A percentile compares a stretch with the other conserved stretches of the same genome.
These are phyloP conservation scores for Epichloe brachyelytri DNA, from an alignment of 2,329 filamentous ascomycete genomes.

Conservation along the genomic window DNA sequence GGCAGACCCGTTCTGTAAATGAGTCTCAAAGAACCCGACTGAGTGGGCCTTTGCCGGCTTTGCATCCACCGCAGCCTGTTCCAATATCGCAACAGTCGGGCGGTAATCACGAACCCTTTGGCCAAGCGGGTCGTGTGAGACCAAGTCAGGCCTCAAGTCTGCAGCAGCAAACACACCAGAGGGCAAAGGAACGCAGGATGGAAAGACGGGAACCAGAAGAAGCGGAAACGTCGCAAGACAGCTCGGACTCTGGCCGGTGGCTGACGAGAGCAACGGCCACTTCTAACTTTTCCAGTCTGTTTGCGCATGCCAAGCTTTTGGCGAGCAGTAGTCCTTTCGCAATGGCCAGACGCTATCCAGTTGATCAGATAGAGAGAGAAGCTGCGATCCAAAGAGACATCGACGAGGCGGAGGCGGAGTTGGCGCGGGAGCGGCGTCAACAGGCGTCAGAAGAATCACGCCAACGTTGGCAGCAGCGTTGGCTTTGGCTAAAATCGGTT, in stretches of 20 bases:
- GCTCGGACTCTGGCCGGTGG: constrained; percentile 6
- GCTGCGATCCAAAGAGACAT: constrained; percentile 13
- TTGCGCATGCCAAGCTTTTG: constrained; percentile 5
- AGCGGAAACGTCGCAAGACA: constrained; percentile 2
- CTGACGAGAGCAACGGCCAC: constrained; percentile 4
- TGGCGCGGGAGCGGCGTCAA: constrained; percentile 1
- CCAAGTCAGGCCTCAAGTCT: not conserved
- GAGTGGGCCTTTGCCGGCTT: not conserved
- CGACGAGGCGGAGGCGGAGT: constrained; percentile 7
- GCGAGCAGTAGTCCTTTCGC: constrained; percentile 7
- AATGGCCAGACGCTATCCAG: constrained; percentile 2
- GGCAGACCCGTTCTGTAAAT: not conserved
- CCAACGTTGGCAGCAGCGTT: constrained; percentile 9
- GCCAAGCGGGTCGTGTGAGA: not conserved
- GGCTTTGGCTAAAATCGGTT: constrained; percentile 12
- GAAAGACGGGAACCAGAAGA: not conserved
- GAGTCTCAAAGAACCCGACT: not conserved
- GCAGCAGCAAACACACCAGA: not conserved
- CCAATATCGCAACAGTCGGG: not conserved
- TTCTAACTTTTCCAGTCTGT: constrained; percentile 4
- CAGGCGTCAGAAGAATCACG: constrained; percentile 2
- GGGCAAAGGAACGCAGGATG: not conserved
- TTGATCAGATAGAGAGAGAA: constrained; percentile 11
- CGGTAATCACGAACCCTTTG: not conserved
- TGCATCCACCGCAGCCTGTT: not conserved